Conservation (phyloP, 2,329 filamentous ascomycete species). For the Chaetomium globosum region DNA sequence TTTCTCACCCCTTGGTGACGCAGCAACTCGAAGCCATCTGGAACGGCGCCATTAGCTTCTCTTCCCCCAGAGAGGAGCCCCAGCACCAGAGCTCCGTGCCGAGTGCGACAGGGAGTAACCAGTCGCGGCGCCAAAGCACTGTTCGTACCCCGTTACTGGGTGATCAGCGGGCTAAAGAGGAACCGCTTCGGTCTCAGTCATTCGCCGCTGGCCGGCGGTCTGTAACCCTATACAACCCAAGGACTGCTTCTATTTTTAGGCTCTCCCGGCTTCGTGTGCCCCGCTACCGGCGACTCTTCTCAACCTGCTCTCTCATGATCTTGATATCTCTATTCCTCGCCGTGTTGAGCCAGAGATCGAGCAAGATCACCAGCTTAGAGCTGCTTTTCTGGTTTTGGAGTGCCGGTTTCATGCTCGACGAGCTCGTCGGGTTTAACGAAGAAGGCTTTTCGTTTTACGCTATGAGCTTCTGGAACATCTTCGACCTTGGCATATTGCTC, state of each 20-base stretch:
- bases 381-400: conserved; percentile 98
- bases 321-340: conserved; percentile 83
- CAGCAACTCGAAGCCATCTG: conserved; percentile 97
- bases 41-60: conserved; percentile 93
- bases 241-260: conserved; percentile 88
- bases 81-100: conserved; percentile 59
- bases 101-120: conserved; percentile 27
- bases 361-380: conserved; percentile 80
- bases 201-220: conserved; percentile 62
- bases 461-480: conserved; percentile 97
- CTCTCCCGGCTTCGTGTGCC: conserved; percentile 87
- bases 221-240: conserved; percentile 85
- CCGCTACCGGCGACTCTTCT: conserved; percentile 86
- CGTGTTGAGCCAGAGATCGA: conserved; percentile 74
- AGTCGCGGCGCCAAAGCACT: conserved; percentile 45
- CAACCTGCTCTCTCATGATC: conserved; percentile 82
- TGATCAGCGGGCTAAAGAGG: conserved; percentile 41
- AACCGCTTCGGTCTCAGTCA: conserved; percentile 38
- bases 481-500: conserved; percentile 86
- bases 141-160: conserved; percentile 57
- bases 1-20: conserved; percentile 87
- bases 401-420: conserved; percentile 93
- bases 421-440: conserved; percentile 93
- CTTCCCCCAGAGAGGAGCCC: conserved; percentile 81
- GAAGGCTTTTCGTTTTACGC: conserved; percentile 96